Conservation (phyloP, 179 eudicot genomes). For the Sideroxylon spinosum region DNA sequence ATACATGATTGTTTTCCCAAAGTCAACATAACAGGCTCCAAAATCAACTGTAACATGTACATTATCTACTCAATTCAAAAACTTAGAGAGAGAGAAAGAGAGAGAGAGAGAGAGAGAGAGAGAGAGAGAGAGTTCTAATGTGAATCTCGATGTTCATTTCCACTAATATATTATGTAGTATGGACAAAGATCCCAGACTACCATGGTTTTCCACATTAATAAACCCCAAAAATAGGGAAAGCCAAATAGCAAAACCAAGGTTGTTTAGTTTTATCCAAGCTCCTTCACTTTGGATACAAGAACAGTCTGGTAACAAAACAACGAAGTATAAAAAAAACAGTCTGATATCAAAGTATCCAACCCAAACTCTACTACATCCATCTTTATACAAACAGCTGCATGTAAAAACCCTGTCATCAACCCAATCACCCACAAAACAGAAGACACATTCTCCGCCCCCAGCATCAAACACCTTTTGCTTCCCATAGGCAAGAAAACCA, state of each 20-base stretch:
- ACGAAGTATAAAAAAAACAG: background rate
- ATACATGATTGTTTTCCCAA: too few relatives aligned
- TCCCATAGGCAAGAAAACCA: background rate
- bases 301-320: background rate
- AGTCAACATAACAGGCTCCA: too few relatives aligned
- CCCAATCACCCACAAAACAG: background rate
- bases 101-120: background rate
- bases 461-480: background rate
- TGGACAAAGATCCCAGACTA: background rate
- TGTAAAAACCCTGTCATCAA: slow-evolving; percentile 13
- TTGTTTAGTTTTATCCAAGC: background rate
- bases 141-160: background rate
- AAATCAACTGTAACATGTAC: too few relatives aligned
- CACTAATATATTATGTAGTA: background rate
- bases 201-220: background rate
- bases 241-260: background rate
- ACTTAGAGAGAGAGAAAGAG: background rate
- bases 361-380: slow-evolving; percentile 5
- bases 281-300: background rate
- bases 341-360: background rate
- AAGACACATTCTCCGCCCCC: slow-evolving; percentile 7
- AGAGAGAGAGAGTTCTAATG: background rate
- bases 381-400: slow-evolving; percentile 5
- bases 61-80: too few relatives aligned
- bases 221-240: background rate